phyloP scores from a whole-genome alignment of 2,329 filamentous ascomycete genomes.

The Clonostachys rosea region DNA sequence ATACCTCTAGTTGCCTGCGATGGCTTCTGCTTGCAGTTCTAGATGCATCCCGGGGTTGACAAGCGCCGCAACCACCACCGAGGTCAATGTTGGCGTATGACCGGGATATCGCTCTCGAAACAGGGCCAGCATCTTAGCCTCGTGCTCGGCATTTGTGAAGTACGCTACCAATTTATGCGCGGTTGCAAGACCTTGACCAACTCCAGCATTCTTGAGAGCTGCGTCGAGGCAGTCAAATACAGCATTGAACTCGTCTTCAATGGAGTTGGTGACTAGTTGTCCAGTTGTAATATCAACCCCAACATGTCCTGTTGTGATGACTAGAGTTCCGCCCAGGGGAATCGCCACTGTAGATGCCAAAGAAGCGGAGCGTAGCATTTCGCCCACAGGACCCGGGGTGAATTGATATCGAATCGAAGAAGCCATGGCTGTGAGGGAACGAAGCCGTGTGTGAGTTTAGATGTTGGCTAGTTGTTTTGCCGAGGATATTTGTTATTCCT shows the following conservation, averaged over 20 bases:
- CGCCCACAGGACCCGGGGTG: background rate
- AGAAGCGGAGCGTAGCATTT: background rate
- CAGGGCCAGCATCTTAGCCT: slow-evolving; percentile 5
- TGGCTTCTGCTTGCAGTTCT: slow-evolving; percentile 9
- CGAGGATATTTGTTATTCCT: no score
- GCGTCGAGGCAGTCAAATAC: slow-evolving; percentile 9
- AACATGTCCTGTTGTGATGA: slow-evolving; percentile 8
- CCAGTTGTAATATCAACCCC: slow-evolving; percentile 8
- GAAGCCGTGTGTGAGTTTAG: no score
- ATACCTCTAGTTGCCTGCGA: background rate
- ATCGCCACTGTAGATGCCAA: slow-evolving; percentile 7
- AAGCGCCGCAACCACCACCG: slow-evolving; percentile 7
- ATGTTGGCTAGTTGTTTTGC: no score
- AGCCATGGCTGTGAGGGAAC: background rate
- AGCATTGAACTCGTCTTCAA: slow-evolving; percentile 8
- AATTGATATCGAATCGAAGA: background rate
- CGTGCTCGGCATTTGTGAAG: slow-evolving; percentile 7
- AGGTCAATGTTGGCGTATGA: slow-evolving; percentile 8
- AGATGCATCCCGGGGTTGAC: slow-evolving; percentile 9
- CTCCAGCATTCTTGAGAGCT: slow-evolving; percentile 7
- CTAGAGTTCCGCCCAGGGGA: slow-evolving; percentile 3
- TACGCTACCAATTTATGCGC: slow-evolving; percentile 9
- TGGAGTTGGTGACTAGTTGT: slow-evolving; percentile 5
- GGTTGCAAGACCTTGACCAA: slow-evolving; percentile 3
- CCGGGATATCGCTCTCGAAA: slow-evolving; percentile 5